phyloP scores from a whole-genome alignment of 345 rosid species.

The Rhodamnia rubescens region DNA sequence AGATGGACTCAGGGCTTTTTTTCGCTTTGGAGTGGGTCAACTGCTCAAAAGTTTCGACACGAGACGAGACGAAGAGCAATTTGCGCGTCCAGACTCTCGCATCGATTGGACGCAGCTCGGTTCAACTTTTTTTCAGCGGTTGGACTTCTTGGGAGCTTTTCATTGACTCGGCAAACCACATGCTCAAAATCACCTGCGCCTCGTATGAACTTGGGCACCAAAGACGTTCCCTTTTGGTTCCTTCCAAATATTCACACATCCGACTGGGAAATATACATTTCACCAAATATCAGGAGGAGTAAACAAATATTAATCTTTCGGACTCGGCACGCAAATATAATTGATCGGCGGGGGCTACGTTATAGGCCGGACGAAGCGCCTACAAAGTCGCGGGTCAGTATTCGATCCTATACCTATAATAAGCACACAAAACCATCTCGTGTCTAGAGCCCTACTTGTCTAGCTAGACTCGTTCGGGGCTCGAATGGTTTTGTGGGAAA shows the following conservation, averaged over 20 bases:
- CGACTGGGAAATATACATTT: neutral
- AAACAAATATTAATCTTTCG: neutral
- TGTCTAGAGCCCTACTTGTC: neutral
- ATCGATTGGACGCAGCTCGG: too few species aligned
- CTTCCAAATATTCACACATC: neutral
- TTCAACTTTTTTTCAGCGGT: neutral
- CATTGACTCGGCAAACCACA: neutral
- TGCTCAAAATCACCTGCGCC: neutral
- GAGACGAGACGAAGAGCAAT: neutral
- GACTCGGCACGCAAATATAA: neutral
- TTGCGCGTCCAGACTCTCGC: too few species aligned
- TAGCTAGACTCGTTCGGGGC: neutral
- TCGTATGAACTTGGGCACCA: neutral
- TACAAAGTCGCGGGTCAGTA: neutral
- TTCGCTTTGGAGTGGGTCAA: neutral
- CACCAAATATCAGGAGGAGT: neutral
- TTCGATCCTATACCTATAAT: neutral
- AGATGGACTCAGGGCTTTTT: neutral
- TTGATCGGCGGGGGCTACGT: neutral
- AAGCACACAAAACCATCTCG: neutral
- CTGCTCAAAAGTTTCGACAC: neutral
- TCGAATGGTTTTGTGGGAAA: neutral
- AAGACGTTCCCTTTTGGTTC: neutral
- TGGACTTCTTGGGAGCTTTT: neutral
- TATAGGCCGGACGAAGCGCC: too few species aligned